Conservation (phyloP, 2,329 filamentous ascomycete species). For the Epichloe scottii region DNA sequence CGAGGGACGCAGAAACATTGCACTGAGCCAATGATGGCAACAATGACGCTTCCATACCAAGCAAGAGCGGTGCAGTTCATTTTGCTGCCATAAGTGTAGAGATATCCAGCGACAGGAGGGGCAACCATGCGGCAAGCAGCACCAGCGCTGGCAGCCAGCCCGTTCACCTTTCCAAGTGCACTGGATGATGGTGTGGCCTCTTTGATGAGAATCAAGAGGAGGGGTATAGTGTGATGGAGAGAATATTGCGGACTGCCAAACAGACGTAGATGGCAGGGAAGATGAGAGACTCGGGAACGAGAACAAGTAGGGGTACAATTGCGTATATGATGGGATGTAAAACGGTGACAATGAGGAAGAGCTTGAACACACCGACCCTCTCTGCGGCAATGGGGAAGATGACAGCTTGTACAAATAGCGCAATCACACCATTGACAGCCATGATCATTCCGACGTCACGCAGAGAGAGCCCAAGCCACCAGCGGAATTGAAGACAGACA, state of each 20-base stretch:
- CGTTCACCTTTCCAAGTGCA: constrained; percentile 52
- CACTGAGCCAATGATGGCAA: constrained; percentile 42
- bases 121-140: constrained; percentile 56
- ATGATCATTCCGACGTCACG: constrained; percentile 50
- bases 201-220: constrained; percentile 56
- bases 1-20: constrained; percentile 46
- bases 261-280: constrained; percentile 47
- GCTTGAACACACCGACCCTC: constrained; percentile 43
- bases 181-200: constrained; percentile 45
- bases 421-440: constrained; percentile 46
- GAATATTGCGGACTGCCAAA: constrained; percentile 44
- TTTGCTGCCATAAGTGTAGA: constrained; percentile 48
- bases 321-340: constrained; percentile 51
- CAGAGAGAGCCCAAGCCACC: constrained; percentile 50
- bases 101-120: constrained; percentile 49
- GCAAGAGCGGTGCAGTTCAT: constrained; percentile 48
- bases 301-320: constrained; percentile 44
- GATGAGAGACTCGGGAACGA: constrained; percentile 37
- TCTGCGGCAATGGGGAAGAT: constrained; percentile 49
- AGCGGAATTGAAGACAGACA: constrained; percentile 40
- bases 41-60: constrained; percentile 49
- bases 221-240: constrained; percentile 52
- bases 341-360: constrained; percentile 45
- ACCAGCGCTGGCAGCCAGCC: constrained; percentile 51
- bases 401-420: constrained; percentile 45